Base-by-base conservation (phyloP, 1,139 yeast species). In the Suhomyces anneliseae region DNA sequence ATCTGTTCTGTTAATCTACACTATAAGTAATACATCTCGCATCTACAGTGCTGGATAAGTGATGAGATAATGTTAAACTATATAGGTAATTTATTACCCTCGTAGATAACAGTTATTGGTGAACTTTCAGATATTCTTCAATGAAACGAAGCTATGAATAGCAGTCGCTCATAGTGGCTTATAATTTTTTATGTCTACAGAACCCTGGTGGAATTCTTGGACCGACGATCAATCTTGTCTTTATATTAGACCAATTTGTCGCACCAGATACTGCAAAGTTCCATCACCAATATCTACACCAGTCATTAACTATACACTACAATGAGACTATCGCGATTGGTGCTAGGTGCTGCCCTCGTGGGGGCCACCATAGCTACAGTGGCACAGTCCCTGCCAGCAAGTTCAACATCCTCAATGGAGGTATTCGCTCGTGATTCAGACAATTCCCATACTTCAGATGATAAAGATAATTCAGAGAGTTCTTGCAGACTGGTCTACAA, bases 401-500 rank as follows among this genome's bases (percentile, higher is more conserved):
- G 10, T 26, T 11, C 26, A 11, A 24, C 27, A 11, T 8, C 34
- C 3, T 19, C 15, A n/a, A n/a, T 27, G 34, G 34, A 11, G 34
- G 8, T 33, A 11, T 43, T 43, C 32, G 24, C 14, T 12, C 45
- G 36, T 9, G 14, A 29, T 6, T 27, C 40, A 26, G 43, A 41
- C 32, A 24, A 27, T 7, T 26, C 40, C 24, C 24, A 32, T 32
- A 32, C 34, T 32, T 32, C 34, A 10, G 24, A 19, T 19, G 24
- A 19, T 4, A 19, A 19, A 19, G 24, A 19, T 6, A 29, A 29
- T 6, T 27, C 40, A 26, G 43, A 41, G 27, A 24, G 27, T 7
- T 32, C 40, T 19, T 54, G 57, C 39, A 42, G 44, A 11, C 40
- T 32, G 9, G 54, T 70, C 6, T 53, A 58, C 35, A 40, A 42